Base-by-base conservation (phyloP, 768 basidiomycete genomes). In the Serendipita sp. region DNA sequence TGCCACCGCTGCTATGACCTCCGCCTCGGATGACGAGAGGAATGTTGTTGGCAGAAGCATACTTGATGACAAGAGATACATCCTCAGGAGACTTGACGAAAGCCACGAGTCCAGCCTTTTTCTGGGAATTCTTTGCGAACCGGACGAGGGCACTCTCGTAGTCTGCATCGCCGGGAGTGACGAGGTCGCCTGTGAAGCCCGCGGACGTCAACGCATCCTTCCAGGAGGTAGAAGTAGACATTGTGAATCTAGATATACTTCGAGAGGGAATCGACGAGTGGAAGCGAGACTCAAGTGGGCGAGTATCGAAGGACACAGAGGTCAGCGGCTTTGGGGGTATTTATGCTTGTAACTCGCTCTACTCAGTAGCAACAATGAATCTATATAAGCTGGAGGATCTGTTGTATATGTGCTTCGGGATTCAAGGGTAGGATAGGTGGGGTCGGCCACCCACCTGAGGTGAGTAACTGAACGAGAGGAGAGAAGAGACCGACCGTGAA, bases 11-110 rank as follows among this genome's bases (percentile, higher is more conserved):
- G 28, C 65, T 63, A 37, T 67, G 67, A 8, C 67, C 67, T 18
- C 67, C 67, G 48, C 67, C 64, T 8, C 56, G 56, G 35, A 60
- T 35, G 34, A 37, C 56, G 16, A 60, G 16, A 7, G 56, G 35
- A 28, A 35, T 24, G 3, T 10, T 10, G 16, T 76, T 73, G 3
- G 68, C 67, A 53, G 68, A 70, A 1, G 80, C 78, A 35, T 74
- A 76, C 32, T 69, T 66, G 65, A 82, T 67, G 3, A 75, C 73
- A 1, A 68, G 37, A 2, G 69, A 70, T 18, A 81, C 74, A 66
- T 81, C 80, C 35, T 74, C 65, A 10, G 72, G 71, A 65, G 75
- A 71, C 67, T 78, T 79, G 13, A 76, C 76, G 67, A 74, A 80
- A 1, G 75, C 79, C 41, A 81, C 75, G 13, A 78, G 63, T 16